A percentile compares a stretch with the other conserved stretches of the same genome.
phyloP scores from a whole-genome alignment of 768 basidiomycete genomes.

The Daedaleopsis nitida region DNA sequence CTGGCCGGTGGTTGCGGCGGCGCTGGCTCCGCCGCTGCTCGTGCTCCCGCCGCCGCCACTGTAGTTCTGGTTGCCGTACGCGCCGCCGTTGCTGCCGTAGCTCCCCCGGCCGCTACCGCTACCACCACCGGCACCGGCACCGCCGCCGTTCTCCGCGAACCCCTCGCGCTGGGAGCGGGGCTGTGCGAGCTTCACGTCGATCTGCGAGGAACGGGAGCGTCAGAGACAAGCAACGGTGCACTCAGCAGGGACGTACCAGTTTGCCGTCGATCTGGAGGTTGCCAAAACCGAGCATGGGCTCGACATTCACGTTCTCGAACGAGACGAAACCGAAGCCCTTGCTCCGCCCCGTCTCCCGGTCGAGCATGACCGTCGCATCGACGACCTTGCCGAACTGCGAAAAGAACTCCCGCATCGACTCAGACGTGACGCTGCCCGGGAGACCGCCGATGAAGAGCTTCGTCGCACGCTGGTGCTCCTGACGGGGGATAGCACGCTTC shows the following conservation, averaged over 20 bases:
- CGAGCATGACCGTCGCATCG: slow-evolving; percentile 98
- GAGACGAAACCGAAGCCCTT: slow-evolving; percentile 99
- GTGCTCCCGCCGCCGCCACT: slow-evolving; percentile 22
- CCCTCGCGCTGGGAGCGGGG: slow-evolving; percentile 81
- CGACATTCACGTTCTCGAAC: slow-evolving; percentile 89
- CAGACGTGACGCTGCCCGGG: slow-evolving; percentile 88
- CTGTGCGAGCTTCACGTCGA: slow-evolving; percentile 96
- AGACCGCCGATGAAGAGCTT: slow-evolving; percentile 97
- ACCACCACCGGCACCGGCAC: slow-evolving; percentile 35
- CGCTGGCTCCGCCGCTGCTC: slow-evolving; percentile 25
- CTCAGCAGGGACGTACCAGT: slow-evolving; percentile 56
- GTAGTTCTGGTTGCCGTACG: slow-evolving; percentile 44
- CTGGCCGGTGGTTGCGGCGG: slow-evolving; percentile 26
- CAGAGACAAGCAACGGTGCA: too few species aligned
- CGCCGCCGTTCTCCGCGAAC: slow-evolving; percentile 51
- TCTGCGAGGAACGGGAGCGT: slow-evolving; percentile 56
- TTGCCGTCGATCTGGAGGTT: slow-evolving; percentile 95
- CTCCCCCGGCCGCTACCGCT: slow-evolving; percentile 19
- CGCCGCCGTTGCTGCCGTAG: slow-evolving; percentile 27
- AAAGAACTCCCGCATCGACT: slow-evolving; percentile 92
- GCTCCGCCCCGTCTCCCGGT: slow-evolving; percentile 91
- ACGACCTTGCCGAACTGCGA: slow-evolving; percentile 93
- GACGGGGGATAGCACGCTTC: slow-evolving; percentile 97
- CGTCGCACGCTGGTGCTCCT: slow-evolving; percentile 91
- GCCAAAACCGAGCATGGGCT: slow-evolving; percentile 84